phyloP scores from a whole-genome alignment of 139 green algal species.

The Tetradesmus lagerheimii region DNA sequence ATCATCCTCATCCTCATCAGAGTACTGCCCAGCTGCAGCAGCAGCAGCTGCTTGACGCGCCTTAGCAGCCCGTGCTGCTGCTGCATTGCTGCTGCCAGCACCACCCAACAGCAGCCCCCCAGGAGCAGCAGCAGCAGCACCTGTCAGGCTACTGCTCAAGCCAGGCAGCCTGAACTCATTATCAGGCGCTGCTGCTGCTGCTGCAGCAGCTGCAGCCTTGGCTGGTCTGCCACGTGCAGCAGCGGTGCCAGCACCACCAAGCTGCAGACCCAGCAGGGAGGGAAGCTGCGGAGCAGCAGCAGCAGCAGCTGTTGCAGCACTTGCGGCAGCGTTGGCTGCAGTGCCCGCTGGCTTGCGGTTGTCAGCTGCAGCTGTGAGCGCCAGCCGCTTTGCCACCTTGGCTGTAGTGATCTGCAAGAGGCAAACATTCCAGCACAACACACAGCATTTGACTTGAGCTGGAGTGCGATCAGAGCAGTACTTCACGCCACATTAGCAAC shows the following conservation, averaged over 20 bases:
- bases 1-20: background rate
- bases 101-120: background rate
- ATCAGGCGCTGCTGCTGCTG: background rate
- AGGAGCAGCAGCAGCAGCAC: background rate
- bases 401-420: background rate
- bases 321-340: background rate
- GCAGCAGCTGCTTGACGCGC: background rate
- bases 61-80: background rate
- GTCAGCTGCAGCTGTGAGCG: constrained; percentile 5
- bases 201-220: background rate
- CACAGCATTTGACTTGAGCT: background rate
- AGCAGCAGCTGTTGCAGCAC: constrained; percentile 6
- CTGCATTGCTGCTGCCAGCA: constrained; percentile 14
- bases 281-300: background rate
- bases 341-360: background rate
- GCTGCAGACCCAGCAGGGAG: background rate
- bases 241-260: background rate
- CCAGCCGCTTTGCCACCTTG: background rate
- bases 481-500: background rate
- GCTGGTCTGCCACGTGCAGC: background rate
- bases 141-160: background rate
- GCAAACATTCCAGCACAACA: background rate
- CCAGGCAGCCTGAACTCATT: background rate
- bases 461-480: background rate
- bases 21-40: background rate